Conservation (phyloP, 2,329 filamentous ascomycete species). For the Aspergillus pseudotamarii region DNA sequence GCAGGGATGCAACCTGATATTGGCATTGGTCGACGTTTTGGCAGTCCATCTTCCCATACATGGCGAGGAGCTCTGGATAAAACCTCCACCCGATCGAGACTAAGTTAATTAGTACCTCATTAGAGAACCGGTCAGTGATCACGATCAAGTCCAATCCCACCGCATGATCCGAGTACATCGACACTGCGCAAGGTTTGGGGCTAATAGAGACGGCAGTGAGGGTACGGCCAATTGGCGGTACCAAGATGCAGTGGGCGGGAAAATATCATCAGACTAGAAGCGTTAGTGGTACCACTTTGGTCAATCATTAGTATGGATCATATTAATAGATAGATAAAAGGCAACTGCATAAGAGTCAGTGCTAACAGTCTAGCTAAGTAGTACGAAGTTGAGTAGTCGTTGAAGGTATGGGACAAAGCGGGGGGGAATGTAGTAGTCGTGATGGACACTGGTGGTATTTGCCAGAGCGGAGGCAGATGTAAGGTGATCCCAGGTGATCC, state of each 20-base stretch:
- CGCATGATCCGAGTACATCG: neutral
- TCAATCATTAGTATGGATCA: neutral
- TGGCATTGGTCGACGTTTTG: slow-evolving; percentile 11
- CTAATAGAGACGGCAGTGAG: slow-evolving; percentile 7
- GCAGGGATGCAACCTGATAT: slow-evolving; percentile 21
- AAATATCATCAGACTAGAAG: neutral
- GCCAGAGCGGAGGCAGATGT: neutral
- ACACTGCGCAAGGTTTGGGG: slow-evolving; percentile 1
- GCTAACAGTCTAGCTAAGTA: neutral
- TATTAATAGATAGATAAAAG: slow-evolving; percentile 7
- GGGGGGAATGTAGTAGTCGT: neutral
- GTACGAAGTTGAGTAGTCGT: neutral
- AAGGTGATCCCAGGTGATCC: neutral
- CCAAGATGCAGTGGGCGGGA: neutral
- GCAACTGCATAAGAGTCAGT: neutral
- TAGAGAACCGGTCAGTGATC: neutral
- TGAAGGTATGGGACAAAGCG: neutral
- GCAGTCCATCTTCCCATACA: slow-evolving; percentile 9
- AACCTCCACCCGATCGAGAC: neutral
- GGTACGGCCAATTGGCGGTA: slow-evolving; percentile 3
- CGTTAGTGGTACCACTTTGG: neutral
- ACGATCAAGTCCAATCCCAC: neutral
- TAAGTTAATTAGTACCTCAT: neutral
- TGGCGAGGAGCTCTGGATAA: neutral
- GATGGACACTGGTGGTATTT: neutral